Evolutionary conservation across 2,329 filamentous ascomycete species (phyloP).

Genomic region (Xylaria sp.): DNA sequence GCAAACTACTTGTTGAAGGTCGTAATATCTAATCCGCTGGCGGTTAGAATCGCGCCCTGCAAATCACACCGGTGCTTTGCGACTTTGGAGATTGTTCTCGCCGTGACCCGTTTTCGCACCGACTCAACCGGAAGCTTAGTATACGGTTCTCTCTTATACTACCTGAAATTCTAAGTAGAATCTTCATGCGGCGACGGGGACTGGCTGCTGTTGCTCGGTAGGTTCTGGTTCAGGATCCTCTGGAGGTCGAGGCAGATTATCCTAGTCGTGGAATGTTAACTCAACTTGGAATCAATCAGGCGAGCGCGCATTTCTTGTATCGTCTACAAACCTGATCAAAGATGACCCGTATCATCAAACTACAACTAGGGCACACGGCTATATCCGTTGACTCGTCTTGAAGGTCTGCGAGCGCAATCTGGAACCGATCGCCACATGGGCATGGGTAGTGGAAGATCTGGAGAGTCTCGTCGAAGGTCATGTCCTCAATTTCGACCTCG

Average conservation of each 20-base stretch:
- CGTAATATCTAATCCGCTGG: background rate
- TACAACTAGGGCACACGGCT: conserved; percentile 97
- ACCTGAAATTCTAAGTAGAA: background rate
- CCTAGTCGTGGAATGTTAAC: conserved; percentile 39
- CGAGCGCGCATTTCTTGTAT: background rate
- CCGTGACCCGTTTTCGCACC: background rate
- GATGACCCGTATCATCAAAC: conserved; percentile 94
- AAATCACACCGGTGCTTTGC: conserved; percentile 11
- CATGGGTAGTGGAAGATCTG: conserved; percentile 97
- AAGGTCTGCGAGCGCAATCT: conserved; percentile 86
- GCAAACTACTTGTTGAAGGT: conserved; percentile 1
- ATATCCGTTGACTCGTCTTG: conserved; percentile 87
- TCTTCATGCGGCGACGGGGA: conserved; percentile 47
- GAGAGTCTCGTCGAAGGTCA: conserved; percentile 85
- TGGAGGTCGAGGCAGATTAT: conserved; percentile 48
- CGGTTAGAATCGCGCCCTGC: background rate
- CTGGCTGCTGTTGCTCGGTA: conserved; percentile 44
- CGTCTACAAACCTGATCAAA: conserved; percentile 78
- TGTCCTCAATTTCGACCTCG: conserved; percentile 98
- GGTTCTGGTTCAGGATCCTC: conserved; percentile 44
- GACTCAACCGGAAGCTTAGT: background rate
- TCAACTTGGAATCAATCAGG: conserved; percentile 1
- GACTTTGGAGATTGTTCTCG: conserved; percentile 8
- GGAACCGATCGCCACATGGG: conserved; percentile 95
- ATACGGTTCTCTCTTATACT: conserved; percentile 8